Base-by-base conservation (phyloP, 345 rosid species). In the Streptanthus diversifolius region DNA sequence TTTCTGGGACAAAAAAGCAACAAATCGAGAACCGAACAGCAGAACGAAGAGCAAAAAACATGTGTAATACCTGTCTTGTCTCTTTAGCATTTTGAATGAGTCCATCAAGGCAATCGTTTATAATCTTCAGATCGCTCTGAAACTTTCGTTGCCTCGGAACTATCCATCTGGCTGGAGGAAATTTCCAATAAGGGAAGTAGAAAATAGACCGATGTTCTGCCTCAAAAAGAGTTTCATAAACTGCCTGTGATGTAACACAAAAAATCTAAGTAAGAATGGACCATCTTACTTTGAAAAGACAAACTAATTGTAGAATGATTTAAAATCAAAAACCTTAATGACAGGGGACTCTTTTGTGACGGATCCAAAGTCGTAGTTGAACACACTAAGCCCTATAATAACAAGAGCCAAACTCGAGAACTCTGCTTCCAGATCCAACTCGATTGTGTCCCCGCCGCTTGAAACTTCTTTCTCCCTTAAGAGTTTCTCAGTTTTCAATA, bases 141-240 rank as follows among this genome's bases (percentile, higher is more conserved):
- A 93, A 93, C 81, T 89, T 93, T 58, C 95, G 62, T 62, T 90
- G 98, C 74, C 98, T 80, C 5, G 98, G 98, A 33, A 93, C 92
- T 67, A 93, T 74, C 97, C 93, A 93, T 67, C 85, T 87, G 10
- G 96, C 92, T 18, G 89, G 83, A 78, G 98, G 96, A 80, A 93
- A 73, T 59, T 93, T 93, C 98, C 97, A 90, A 54, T 93, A 93
- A 4, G 98, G 98, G 60, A 93, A 74, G 80, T 90, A 93, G 84
- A 93, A 93, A 33, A 96, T 93, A 14, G 98, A 93, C 70, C 98
- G 84, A 75, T 90, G 98, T 85, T 93, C 97, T 51, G 98, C 98
- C 78, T 93, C 98, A 56, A 86, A 93, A 81, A 93, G 98, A 30
- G 98, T 89, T 55, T 97, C 98, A 77, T 93, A 93, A 33, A 90